A percentile compares a stretch with the other conserved stretches of the same genome.
Conservation (phyloP, 208 protist genomes). For the Acanthamoeba sp. region DNA sequence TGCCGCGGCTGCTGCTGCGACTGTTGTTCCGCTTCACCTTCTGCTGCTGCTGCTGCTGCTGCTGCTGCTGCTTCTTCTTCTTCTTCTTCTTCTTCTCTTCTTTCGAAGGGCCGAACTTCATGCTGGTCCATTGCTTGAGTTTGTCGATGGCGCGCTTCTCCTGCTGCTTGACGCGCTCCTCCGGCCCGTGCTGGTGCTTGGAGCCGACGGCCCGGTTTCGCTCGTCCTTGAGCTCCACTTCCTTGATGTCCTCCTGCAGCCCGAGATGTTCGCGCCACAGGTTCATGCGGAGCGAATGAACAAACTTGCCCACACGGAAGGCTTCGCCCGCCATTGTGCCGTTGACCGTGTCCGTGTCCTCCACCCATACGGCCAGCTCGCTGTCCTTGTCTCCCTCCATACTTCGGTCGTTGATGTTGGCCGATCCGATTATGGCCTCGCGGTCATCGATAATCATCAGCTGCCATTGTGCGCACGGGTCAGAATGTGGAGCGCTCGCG, state of each 20-base stretch:
- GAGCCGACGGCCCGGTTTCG: conserved; percentile 34
- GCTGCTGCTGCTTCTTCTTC: not conserved
- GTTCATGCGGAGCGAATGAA: conserved; percentile 60
- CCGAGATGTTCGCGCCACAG: conserved; percentile 85
- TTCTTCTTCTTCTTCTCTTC: not conserved
- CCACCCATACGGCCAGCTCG: conserved; percentile 79
- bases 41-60: not conserved
- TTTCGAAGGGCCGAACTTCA: not conserved
- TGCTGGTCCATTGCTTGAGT: conserved; percentile 46
- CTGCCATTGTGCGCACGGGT: conserved; percentile 21
- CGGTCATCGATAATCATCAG: conserved; percentile 85
- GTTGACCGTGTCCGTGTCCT: conserved; percentile 69
- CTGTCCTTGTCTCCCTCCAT: conserved; percentile 79
- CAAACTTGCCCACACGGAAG: conserved; percentile 75
- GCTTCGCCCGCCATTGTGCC: conserved; percentile 73
- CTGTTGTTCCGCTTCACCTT: not conserved
- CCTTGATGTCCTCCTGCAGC: conserved; percentile 61
- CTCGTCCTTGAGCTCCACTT: conserved; percentile 43
- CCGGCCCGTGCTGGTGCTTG: conserved; percentile 32
- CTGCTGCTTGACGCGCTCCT: not conserved
- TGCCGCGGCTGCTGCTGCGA: not conserved
- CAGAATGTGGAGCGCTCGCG: not conserved
- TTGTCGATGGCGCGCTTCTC: not conserved
- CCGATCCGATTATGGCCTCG: conserved; percentile 81
- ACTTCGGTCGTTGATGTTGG: conserved; percentile 86